Percentiles rank a stretch among this genome's conserved stretches.
phyloP scores from a whole-genome alignment of 2,329 filamentous ascomycete species.

The Tolypocladium cylindrosporum region DNA sequence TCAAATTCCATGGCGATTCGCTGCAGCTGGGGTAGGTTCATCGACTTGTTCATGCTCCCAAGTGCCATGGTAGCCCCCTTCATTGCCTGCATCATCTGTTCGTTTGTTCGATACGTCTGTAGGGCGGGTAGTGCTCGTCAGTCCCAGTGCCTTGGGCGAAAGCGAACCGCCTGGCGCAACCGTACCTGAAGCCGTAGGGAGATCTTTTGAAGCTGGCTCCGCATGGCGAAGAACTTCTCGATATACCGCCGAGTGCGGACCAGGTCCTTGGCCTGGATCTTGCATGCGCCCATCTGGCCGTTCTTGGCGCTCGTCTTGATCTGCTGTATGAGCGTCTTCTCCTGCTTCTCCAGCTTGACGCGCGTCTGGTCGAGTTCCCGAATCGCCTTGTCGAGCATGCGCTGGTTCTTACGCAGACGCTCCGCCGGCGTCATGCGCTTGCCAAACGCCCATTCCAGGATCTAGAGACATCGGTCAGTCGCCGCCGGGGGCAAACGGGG shows the following conservation, averaged over 20 bases:
- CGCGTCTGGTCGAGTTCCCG: slow-evolving; percentile 91
- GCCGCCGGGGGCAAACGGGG: slow-evolving; percentile 2
- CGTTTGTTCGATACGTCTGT: slow-evolving; percentile 92
- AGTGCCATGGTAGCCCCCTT: slow-evolving; percentile 90
- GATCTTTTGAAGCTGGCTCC: slow-evolving; percentile 92
- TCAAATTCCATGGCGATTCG: slow-evolving; percentile 99
- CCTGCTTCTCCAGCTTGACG: slow-evolving; percentile 93
- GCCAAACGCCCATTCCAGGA: slow-evolving; percentile 97
- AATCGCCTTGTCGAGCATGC: slow-evolving; percentile 94
- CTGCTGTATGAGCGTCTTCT: slow-evolving; percentile 91
- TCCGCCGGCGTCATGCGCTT: slow-evolving; percentile 98
- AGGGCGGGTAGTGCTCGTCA: slow-evolving; percentile 3
- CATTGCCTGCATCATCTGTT: slow-evolving; percentile 99
- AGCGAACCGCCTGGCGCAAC: neutral
- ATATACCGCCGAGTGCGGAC: slow-evolving; percentile 90
- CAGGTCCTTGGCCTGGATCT: slow-evolving; percentile 96
- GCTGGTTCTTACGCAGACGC: slow-evolving; percentile 86
- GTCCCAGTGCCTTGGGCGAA: neutral
- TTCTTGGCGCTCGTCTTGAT: slow-evolving; percentile 99
- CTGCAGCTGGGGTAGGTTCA: slow-evolving; percentile 93
- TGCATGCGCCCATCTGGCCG: slow-evolving; percentile 95
- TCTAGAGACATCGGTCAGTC: slow-evolving; percentile 38
- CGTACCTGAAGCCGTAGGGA: slow-evolving; percentile 82
- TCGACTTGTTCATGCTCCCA: slow-evolving; percentile 93
- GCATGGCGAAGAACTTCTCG: slow-evolving; percentile 98